These are phyloP conservation scores for Parmelia sp. DNA, from an alignment of 495 filamentous ascomycete species.

Conservation along the genomic window DNA sequence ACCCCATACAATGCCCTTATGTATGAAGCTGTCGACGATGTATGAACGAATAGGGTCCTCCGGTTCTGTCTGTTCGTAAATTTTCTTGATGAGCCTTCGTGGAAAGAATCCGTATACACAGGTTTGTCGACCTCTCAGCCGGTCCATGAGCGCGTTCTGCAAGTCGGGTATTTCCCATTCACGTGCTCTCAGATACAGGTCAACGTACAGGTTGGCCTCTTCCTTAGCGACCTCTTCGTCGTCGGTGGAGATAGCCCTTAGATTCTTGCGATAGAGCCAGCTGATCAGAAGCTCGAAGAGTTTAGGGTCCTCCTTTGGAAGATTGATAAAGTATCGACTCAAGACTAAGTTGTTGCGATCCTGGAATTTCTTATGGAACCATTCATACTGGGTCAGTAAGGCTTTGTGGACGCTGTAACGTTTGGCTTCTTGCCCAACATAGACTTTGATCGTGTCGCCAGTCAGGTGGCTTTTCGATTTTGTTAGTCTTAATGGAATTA, in stretches of 20 bases:
- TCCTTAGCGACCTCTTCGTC: not conserved
- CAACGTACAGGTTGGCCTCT: not conserved
- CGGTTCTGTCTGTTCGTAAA: not conserved
- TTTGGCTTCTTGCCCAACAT: slow-evolving; percentile 5
- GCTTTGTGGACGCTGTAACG: not conserved
- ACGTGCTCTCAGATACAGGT: not conserved
- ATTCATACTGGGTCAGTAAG: not conserved
- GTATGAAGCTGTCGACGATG: slow-evolving; percentile 14
- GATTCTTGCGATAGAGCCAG: slow-evolving; percentile 9
- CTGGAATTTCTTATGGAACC: not conserved
- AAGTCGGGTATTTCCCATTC: not conserved
- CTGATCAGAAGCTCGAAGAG: slow-evolving; percentile 1
- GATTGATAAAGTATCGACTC: no score
- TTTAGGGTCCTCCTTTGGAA: not conserved
- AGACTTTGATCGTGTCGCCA: slow-evolving; percentile 2
- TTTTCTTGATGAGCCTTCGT: not conserved
- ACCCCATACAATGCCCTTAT: not conserved
- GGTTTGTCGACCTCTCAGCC: not conserved
- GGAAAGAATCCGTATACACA: not conserved
- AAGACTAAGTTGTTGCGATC: not conserved
- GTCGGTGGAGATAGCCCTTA: not conserved
- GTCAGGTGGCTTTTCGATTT: not conserved
- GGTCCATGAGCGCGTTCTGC: slow-evolving; percentile 17
- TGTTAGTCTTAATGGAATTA: not conserved
- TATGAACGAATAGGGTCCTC: slow-evolving; percentile 2